Evolutionary conservation across 176 grass and related monocot genomes (phyloP).

Genomic region (Tillandsia fasciculata): DNA sequence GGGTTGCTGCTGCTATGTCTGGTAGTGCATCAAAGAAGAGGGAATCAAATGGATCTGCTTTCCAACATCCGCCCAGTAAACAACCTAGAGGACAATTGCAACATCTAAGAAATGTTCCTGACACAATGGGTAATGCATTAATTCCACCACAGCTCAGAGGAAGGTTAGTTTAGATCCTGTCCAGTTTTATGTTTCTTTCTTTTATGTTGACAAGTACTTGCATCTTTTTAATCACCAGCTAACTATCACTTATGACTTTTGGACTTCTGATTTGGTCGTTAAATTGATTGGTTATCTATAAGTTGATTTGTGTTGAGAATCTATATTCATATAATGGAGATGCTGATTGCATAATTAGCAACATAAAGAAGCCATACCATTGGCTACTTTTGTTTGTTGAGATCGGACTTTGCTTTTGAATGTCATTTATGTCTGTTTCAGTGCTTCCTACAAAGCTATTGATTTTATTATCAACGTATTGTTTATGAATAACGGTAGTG

Average conservation of each 20-base stretch:
- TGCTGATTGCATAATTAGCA: too few relatives aligned
- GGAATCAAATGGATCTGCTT: conserved; percentile 62
- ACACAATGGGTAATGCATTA: conserved; percentile 27
- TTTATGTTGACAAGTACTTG: background rate
- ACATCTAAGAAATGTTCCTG: conserved; percentile 33
- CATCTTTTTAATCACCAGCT: background rate
- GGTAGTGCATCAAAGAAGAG: conserved; percentile 65
- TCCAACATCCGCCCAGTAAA: conserved; percentile 36
- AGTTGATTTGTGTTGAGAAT: too few relatives aligned
- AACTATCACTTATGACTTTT: too few relatives aligned
- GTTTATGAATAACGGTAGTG: too few relatives aligned
- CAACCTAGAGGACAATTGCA: conserved; percentile 40
- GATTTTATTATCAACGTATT: too few relatives aligned
- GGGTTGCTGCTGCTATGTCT: conserved; percentile 27
- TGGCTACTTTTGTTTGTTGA: background rate
- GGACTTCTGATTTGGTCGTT: too few relatives aligned
- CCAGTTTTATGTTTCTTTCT: background rate
- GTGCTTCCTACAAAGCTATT: too few relatives aligned
- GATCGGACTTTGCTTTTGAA: too few relatives aligned
- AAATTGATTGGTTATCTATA: too few relatives aligned
- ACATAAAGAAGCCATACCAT: too few relatives aligned
- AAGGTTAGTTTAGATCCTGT: conserved; percentile 42
- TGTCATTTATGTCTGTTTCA: too few relatives aligned
- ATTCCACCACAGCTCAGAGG: conserved; percentile 79
- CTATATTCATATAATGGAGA: too few relatives aligned